phyloP scores from a whole-genome alignment of 768 basidiomycete genomes.

The Phlebiopsis flavidoalba region DNA sequence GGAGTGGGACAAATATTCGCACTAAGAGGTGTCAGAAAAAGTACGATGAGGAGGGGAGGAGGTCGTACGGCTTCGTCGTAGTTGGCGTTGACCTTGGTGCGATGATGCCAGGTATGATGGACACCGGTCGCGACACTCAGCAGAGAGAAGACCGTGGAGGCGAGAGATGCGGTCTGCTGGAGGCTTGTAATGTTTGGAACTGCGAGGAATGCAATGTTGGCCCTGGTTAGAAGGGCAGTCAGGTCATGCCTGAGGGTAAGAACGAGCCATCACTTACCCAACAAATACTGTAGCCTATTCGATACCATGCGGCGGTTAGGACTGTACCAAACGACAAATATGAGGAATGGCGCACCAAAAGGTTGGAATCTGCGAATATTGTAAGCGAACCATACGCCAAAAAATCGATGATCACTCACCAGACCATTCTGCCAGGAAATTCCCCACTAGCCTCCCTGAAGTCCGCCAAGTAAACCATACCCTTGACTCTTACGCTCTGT shows the following conservation, averaged over 20 bases:
- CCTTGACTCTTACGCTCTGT: constrained; percentile 13
- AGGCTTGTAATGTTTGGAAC: constrained; percentile 17
- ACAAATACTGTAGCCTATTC: constrained; percentile 15
- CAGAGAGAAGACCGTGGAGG: constrained; percentile 16
- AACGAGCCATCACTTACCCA: constrained; percentile 4
- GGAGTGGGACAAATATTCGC: constrained; percentile 15
- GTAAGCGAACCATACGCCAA: not conserved
- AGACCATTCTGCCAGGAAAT: constrained; percentile 21
- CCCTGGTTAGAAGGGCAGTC: constrained; percentile 6
- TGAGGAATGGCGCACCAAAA: constrained; percentile 6
- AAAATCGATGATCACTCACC: constrained; percentile 13
- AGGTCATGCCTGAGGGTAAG: not conserved
- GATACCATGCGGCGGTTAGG: no score
- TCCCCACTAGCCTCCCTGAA: constrained; percentile 17
- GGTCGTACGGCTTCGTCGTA: constrained; percentile 15
- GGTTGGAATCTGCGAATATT: constrained; percentile 14
- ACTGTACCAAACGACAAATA: no score
- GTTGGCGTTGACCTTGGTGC: constrained; percentile 13
- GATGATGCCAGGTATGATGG: constrained; percentile 21
- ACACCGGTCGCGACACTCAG: constrained; percentile 16
- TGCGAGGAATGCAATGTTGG: constrained; percentile 20
- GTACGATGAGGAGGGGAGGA: not conserved
- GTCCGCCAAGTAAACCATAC: constrained; percentile 12
- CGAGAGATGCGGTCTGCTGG: constrained; percentile 14
- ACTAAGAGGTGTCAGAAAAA: constrained; percentile 2